phyloP scores from a whole-genome alignment of 192 early-diverging fungal species.

The Mortierella hygrophila region DNA sequence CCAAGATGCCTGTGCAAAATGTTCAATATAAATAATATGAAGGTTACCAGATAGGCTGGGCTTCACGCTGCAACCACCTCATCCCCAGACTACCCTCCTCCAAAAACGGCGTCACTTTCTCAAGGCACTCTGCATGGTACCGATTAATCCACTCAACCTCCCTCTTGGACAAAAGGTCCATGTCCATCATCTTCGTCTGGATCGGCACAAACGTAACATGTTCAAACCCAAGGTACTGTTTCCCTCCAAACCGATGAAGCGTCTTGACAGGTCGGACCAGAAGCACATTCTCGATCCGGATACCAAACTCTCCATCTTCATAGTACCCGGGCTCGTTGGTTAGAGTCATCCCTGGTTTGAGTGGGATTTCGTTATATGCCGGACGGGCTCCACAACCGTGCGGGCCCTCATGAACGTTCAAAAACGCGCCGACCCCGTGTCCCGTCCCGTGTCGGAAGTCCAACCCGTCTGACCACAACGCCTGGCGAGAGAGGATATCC shows the following conservation, averaged over 20 bases:
- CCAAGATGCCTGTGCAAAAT: too few species aligned
- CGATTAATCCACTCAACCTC: slow-evolving; percentile 91
- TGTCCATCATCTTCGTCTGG: slow-evolving; percentile 84
- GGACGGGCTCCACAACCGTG: slow-evolving; percentile 91
- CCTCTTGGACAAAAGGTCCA: slow-evolving; percentile 70
- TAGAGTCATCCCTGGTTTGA: slow-evolving; percentile 93
- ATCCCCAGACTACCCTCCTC: slow-evolving; percentile 70
- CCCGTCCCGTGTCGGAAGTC: slow-evolving; percentile 98
- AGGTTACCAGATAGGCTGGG: slow-evolving; percentile 62
- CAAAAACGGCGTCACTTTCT: slow-evolving; percentile 83
- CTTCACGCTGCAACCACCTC: slow-evolving; percentile 88
- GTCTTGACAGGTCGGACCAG: slow-evolving; percentile 80
- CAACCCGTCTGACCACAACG: slow-evolving; percentile 93
- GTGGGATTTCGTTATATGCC: slow-evolving; percentile 75
- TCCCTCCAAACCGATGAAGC: slow-evolving; percentile 84
- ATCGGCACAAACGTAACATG: slow-evolving; percentile 92
- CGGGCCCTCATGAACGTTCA: slow-evolving; percentile 96
- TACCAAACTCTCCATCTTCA: slow-evolving; percentile 95
- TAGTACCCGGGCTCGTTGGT: slow-evolving; percentile 99
- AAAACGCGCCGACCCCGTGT: slow-evolving; percentile 95
- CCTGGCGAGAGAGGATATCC: slow-evolving; percentile 86
- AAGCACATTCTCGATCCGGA: slow-evolving; percentile 96
- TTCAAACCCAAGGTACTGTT: slow-evolving; percentile 90
- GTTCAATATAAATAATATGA: neutral
- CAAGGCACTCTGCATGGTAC: slow-evolving; percentile 82